These are phyloP conservation scores for Yamadazyma atlantica DNA, from an alignment of 1,139 yeast genomes.

Conservation along the genomic window DNA sequence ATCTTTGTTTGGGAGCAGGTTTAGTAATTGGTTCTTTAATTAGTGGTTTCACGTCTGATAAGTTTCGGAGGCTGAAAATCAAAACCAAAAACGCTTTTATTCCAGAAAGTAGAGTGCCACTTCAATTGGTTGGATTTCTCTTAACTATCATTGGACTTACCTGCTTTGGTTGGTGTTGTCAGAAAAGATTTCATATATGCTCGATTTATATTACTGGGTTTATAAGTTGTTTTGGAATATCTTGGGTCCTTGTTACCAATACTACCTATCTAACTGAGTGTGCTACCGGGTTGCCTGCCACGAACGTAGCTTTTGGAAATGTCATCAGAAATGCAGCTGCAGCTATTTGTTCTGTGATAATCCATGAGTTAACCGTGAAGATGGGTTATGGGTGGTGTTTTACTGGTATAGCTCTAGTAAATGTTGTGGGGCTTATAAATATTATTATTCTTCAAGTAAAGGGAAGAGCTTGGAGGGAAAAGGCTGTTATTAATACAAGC, in stretches of 20 bases:
- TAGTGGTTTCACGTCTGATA: constrained; percentile 54
- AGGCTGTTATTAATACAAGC: background rate
- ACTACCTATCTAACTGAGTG: constrained; percentile 59
- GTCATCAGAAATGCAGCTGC: constrained; percentile 57
- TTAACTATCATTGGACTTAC: constrained; percentile 47
- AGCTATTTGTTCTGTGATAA: constrained; percentile 51
- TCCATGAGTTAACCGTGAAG: constrained; percentile 34
- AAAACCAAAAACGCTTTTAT: constrained; percentile 23
- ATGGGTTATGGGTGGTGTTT: constrained; percentile 65
- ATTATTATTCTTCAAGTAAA: constrained; percentile 23
- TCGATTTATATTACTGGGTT: constrained; percentile 45
- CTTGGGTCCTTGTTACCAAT: constrained; percentile 59
- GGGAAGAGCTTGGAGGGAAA: constrained; percentile 30
- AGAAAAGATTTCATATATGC: constrained; percentile 42
- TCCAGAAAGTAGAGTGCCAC: constrained; percentile 48
- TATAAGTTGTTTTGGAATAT: constrained; percentile 54
- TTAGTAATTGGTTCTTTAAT: constrained; percentile 49
- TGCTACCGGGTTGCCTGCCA: constrained; percentile 51
- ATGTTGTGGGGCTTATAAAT: constrained; percentile 30
- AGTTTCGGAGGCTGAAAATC: constrained; percentile 19
- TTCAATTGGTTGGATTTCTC: constrained; percentile 48
- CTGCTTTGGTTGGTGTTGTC: constrained; percentile 57
- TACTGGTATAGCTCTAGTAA: constrained; percentile 50
- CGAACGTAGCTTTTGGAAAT: constrained; percentile 57
- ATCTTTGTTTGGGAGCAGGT: constrained; percentile 55